phyloP scores from a whole-genome alignment of 371 early-diverging fungal genomes.

The Sporodiniella umbellata region DNA sequence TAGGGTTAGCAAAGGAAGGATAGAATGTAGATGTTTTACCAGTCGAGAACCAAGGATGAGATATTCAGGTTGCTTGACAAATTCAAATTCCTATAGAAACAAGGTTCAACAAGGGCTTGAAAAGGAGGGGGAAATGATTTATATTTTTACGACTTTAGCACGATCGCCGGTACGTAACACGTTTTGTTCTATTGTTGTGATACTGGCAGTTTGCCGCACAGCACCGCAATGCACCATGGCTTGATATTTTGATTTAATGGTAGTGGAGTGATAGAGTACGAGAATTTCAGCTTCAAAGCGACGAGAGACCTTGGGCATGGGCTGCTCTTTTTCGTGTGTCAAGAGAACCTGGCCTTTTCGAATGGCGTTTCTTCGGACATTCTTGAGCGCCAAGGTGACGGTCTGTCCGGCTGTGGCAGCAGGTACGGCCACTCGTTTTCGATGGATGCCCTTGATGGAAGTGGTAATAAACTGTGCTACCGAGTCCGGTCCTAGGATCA shows the following conservation, averaged over 20 bases:
- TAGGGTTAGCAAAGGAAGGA: too few species aligned
- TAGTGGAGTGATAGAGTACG: conserved; percentile 88
- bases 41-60: conserved; percentile 71
- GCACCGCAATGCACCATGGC: conserved; percentile 93
- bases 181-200: conserved; percentile 67
- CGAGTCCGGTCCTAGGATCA: conserved; percentile 86
- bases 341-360: conserved; percentile 92
- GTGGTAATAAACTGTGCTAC: conserved; percentile 76
- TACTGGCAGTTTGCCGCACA: conserved; percentile 87
- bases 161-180: conserved; percentile 88
- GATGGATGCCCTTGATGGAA: conserved; percentile 83
- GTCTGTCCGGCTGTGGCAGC: conserved; percentile 81
- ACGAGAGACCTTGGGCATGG: conserved; percentile 61
- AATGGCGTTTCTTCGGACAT: conserved; percentile 71
- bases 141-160: conserved; percentile 73
- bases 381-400: conserved; percentile 84
- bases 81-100: conserved; percentile 57
- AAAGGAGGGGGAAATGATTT: too few species aligned
- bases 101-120: background rate
- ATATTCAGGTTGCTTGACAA: conserved; percentile 84
- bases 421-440: conserved; percentile 80
- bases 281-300: conserved; percentile 90
- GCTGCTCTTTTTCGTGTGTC: conserved; percentile 48
- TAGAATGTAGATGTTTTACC: conserved; percentile 46
- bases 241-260: conserved; percentile 85